These are phyloP conservation scores for Odontarrhena argentea DNA, from an alignment of 345 rosid genomes.

Conservation along the genomic window DNA sequence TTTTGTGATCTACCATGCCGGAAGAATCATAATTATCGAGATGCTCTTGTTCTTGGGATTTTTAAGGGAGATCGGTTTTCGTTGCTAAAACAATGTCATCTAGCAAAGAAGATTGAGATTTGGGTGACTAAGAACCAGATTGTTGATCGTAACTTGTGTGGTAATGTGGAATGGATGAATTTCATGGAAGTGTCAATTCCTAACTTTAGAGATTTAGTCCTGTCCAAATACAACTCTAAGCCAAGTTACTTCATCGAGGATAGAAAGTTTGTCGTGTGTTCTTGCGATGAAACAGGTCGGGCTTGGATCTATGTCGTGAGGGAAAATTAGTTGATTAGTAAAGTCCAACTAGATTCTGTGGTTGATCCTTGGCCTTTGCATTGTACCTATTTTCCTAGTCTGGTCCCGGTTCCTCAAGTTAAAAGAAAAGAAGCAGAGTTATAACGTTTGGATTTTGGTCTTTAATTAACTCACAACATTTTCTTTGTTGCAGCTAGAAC, in stretches of 20 bases:
- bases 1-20: slow-evolving; percentile 9
- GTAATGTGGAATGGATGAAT: slow-evolving; percentile 1
- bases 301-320: background rate
- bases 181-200: slow-evolving; percentile 15
- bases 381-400: background rate
- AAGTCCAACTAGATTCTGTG: background rate
- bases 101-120: slow-evolving; percentile 4
- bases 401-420: slow-evolving; percentile 1
- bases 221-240: background rate
- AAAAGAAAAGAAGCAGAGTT: slow-evolving; percentile 5
- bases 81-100: background rate
- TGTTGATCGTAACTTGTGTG: background rate
- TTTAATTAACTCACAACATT: background rate
- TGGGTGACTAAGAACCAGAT: slow-evolving; percentile 23
- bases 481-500: slow-evolving; percentile 8
- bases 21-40: background rate
- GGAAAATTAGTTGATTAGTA: background rate
- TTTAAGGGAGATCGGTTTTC: background rate
- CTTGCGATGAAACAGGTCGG: background rate
- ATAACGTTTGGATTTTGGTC: background rate
- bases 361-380: slow-evolving; percentile 16
- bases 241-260: background rate
- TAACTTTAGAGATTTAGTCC: background rate
- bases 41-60: background rate
- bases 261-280: background rate